Evolutionary conservation across 192 early-diverging fungal species (phyloP).

Genomic region (Umbelopsis sp.): DNA sequence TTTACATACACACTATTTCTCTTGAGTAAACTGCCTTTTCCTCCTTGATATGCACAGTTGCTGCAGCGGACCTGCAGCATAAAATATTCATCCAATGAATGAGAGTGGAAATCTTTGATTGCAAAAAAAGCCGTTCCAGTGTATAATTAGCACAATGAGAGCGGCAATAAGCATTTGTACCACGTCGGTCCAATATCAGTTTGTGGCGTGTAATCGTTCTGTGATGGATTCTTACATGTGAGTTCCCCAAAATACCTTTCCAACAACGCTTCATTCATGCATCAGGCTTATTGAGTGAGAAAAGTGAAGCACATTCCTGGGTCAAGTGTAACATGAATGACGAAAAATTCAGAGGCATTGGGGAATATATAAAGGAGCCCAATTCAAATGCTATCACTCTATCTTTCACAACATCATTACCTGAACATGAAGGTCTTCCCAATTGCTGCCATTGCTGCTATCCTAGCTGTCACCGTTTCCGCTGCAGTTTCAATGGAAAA

Average conservation of each 20-base stretch:
- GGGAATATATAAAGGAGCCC: background rate
- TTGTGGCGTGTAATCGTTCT: background rate
- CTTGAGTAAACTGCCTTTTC: too few relatives aligned
- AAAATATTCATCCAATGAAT: background rate
- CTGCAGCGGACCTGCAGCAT: too few relatives aligned
- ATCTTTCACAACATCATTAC: background rate
- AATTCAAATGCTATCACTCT: background rate
- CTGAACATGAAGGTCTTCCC: slow-evolving; percentile 2
- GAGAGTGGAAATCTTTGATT: background rate
- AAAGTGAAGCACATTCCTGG: background rate
- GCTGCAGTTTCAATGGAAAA: slow-evolving; percentile 12
- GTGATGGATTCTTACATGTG: background rate
- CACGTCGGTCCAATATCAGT: background rate
- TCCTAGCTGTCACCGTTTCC: background rate
- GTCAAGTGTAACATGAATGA: background rate
- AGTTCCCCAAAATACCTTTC: background rate
- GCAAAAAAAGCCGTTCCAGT: background rate
- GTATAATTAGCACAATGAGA: slow-evolving; percentile 10
- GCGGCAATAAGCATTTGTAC: background rate
- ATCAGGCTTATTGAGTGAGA: background rate
- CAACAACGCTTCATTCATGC: background rate
- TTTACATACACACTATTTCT: too few relatives aligned
- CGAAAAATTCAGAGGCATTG: background rate
- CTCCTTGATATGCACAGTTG: too few relatives aligned
- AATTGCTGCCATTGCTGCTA: slow-evolving; percentile 5